phyloP scores from a whole-genome alignment of 345 rosid species.

The Populus nigra region DNA sequence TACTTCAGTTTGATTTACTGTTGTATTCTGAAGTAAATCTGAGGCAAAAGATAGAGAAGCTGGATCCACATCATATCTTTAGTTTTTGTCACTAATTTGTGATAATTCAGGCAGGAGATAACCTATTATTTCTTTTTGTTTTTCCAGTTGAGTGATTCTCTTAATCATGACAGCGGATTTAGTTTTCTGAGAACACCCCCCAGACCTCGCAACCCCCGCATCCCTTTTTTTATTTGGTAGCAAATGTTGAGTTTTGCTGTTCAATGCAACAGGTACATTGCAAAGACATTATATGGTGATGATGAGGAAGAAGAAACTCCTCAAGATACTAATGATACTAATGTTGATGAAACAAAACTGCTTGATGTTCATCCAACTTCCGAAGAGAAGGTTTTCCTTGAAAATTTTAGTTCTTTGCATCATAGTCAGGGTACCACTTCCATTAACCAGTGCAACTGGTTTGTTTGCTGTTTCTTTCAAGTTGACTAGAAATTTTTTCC shows the following conservation, averaged over 20 bases:
- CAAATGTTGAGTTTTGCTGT: conserved; percentile 2
- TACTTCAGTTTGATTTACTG: neutral
- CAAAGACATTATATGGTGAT: conserved; percentile 78
- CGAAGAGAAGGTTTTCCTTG: conserved; percentile 68
- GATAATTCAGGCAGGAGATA: neutral
- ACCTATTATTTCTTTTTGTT: neutral
- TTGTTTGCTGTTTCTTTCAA: neutral
- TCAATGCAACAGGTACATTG: conserved; percentile 60
- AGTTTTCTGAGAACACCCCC: neutral
- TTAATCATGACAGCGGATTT: neutral
- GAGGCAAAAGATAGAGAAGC: neutral
- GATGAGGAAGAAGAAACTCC: conserved; percentile 61
- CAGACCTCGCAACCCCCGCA: no score
- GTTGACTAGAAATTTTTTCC: neutral
- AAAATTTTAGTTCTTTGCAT: neutral
- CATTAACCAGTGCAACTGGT: conserved; percentile 3
- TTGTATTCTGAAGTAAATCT: neutral
- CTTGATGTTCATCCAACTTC: conserved; percentile 80
- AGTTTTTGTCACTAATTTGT: neutral
- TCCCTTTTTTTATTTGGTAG: neutral
- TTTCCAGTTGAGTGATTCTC: neutral
- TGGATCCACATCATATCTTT: neutral
- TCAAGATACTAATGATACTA: conserved; percentile 27
- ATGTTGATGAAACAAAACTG: conserved; percentile 71
- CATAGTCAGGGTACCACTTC: neutral